Evolutionary conservation across 495 filamentous ascomycete genomes (phyloP).

Genomic region (Penicillium chermesinum): DNA sequence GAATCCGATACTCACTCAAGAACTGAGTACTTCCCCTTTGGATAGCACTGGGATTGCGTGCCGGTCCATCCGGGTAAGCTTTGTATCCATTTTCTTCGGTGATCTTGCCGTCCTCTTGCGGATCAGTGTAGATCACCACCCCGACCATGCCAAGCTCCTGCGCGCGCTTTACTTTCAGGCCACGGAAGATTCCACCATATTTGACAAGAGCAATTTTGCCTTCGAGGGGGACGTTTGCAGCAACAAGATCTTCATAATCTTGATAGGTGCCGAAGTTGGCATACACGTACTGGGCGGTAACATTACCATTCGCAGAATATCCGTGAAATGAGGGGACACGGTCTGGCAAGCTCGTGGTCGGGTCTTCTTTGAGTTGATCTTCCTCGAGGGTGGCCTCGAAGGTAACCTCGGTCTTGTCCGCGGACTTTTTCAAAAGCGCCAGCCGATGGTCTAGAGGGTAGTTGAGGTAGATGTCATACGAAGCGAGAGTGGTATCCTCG

Average conservation of each 20-base stretch:
- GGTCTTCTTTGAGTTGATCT: conserved; percentile 80
- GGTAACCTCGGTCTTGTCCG: conserved; percentile 43
- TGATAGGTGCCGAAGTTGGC: conserved; percentile 83
- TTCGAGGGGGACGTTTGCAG: conserved; percentile 66
- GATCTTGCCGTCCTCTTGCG: conserved; percentile 78
- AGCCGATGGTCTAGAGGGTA: conserved; percentile 78
- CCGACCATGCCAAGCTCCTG: conserved; percentile 91
- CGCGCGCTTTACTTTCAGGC: conserved; percentile 87
- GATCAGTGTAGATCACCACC: conserved; percentile 79
- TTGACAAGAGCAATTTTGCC: conserved; percentile 86
- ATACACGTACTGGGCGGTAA: conserved; percentile 76
- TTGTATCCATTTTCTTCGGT: conserved; percentile 77
- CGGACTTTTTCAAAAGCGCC: conserved; percentile 61
- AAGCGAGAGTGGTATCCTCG: conserved; percentile 59
- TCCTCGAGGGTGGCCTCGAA: conserved; percentile 82
- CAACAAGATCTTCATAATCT: conserved; percentile 79
- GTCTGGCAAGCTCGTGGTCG: conserved; percentile 63
- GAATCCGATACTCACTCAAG: conserved; percentile 48
- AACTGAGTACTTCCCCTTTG: conserved; percentile 90
- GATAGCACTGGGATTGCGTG: conserved; percentile 80
- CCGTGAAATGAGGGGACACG: conserved; percentile 93
- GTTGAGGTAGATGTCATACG: conserved; percentile 89
- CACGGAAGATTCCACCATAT: conserved; percentile 84
- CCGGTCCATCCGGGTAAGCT: conserved; percentile 81
- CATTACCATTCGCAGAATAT: conserved; percentile 88